Evolutionary conservation across 2,329 filamentous ascomycete species (phyloP).

Genomic region (Botrytis deweyae): DNA sequence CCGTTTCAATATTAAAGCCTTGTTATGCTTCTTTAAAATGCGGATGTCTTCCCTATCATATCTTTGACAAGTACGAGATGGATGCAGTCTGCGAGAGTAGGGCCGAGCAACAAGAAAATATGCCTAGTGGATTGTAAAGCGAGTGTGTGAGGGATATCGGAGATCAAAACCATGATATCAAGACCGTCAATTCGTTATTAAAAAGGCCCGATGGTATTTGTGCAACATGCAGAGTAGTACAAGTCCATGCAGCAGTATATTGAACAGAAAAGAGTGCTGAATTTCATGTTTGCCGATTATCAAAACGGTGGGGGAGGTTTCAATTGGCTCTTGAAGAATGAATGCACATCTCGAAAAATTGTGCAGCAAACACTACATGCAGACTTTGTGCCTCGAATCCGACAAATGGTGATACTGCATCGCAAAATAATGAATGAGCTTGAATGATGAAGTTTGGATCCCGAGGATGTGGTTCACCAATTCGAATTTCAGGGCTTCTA

Average conservation of each 20-base stretch:
- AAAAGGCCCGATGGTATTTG: conserved; percentile 12
- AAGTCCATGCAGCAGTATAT: neutral
- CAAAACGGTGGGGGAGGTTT: neutral
- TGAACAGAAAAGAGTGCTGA: neutral
- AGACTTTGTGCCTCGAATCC: neutral
- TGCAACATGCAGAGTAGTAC: conserved; percentile 6
- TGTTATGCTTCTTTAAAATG: conserved; percentile 2
- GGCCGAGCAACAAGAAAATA: neutral
- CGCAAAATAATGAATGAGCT: neutral
- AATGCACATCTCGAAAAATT: neutral
- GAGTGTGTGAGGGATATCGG: neutral
- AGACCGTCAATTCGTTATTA: neutral
- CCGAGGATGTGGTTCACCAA: conserved; percentile 14
- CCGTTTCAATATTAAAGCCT: conserved; percentile 3
- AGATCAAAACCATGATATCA: neutral
- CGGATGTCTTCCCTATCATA: neutral
- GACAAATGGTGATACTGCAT: neutral
- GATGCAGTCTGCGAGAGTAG: neutral
- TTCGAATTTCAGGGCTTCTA: neutral
- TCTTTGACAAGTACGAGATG: neutral
- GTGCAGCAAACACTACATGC: neutral
- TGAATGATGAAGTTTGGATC: neutral
- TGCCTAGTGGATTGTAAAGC: neutral
- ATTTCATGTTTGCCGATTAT: neutral
- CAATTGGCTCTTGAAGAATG: neutral